Evolutionary conservation across 2,329 filamentous ascomycete species (phyloP).

Genomic region (Amauroascus niger): DNA sequence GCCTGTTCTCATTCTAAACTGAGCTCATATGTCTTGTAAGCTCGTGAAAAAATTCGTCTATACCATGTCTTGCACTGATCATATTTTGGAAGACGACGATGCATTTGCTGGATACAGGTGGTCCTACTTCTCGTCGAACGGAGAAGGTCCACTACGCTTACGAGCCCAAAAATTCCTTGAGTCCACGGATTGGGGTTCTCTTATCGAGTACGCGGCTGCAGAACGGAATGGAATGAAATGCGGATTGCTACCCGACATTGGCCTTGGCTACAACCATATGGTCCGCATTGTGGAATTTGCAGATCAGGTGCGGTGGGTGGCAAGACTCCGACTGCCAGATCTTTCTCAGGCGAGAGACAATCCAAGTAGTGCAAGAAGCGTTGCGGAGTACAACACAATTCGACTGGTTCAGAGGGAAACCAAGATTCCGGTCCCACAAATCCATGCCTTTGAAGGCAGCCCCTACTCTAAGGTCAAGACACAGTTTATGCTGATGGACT

Average conservation of each 20-base stretch:
- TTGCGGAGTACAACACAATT: neutral
- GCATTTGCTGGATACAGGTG: neutral
- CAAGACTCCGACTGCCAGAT: neutral
- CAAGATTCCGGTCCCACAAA: slow-evolving; percentile 17
- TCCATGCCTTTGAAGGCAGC: slow-evolving; percentile 21
- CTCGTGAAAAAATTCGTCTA: too few species aligned
- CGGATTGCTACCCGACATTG: slow-evolving; percentile 1
- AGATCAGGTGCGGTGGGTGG: neutral
- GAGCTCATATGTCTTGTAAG: too few species aligned
- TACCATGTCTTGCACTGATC: too few species aligned
- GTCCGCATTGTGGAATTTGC: neutral
- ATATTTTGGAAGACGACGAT: too few species aligned
- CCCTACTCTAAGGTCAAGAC: slow-evolving; percentile 20
- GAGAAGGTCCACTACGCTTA: neutral
- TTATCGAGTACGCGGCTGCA: neutral
- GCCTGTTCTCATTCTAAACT: too few species aligned
- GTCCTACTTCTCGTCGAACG: neutral
- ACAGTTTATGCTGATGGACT: slow-evolving; percentile 27
- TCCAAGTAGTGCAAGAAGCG: too few species aligned
- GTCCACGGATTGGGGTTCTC: neutral
- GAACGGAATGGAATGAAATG: neutral
- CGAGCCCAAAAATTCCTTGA: neutral
- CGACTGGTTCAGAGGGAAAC: neutral
- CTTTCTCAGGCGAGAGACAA: neutral
- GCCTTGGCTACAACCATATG: neutral